Conservation (phyloP, 148 eudicot species). For the Rhododendron ferrugineum region DNA sequence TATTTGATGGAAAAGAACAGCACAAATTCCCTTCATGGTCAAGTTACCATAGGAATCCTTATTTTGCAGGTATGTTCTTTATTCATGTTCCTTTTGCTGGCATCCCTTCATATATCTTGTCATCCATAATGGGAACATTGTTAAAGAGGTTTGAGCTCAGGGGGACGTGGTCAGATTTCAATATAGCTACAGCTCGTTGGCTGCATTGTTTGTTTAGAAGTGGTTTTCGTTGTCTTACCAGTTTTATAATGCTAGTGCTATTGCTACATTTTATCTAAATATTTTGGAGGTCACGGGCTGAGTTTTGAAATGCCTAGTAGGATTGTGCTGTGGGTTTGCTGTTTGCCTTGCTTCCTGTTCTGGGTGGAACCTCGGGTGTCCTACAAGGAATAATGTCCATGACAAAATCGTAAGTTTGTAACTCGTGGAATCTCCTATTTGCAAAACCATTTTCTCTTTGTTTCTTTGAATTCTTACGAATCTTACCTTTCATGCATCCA, state of each 20-base stretch:
- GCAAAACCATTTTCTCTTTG: neutral
- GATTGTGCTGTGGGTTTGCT: constrained; percentile 55
- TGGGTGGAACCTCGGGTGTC: constrained; percentile 49
- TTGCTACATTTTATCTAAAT: neutral
- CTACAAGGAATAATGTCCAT: constrained; percentile 63
- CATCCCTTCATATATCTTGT: neutral
- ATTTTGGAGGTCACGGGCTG: neutral
- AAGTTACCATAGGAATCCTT: constrained; percentile 84
- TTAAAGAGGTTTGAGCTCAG: neutral
- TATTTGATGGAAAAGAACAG: constrained; percentile 87
- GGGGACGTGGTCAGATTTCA: neutral
- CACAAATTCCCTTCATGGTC: constrained; percentile 74
- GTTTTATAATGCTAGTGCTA: neutral
- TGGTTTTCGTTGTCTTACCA: neutral
- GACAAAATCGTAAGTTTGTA: constrained; percentile 72
- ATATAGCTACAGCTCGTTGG: neutral
- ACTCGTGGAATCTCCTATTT: neutral
- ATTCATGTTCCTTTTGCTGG: neutral
- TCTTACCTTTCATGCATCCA: neutral
- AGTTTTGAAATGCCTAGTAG: constrained; percentile 21
- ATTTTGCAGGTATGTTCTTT: constrained; percentile 62
- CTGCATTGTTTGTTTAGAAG: neutral
- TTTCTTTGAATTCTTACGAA: neutral
- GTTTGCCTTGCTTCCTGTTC: constrained; percentile 49
- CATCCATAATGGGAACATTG: neutral